Conservation (phyloP, 345 rosid genomes). For the Adansonia digitata region DNA sequence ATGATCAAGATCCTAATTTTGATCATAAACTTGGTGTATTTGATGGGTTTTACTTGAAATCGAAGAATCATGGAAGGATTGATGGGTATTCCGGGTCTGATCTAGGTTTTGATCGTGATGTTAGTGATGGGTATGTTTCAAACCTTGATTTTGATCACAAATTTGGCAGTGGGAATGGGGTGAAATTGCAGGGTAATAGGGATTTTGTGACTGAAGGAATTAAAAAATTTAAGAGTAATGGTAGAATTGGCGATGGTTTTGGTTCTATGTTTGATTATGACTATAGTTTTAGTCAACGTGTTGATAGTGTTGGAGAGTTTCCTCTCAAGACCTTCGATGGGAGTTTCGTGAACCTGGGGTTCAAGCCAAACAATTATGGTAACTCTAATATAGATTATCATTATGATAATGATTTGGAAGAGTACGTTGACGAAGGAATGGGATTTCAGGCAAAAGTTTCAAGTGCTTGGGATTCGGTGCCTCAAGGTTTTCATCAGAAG, state of each 20-base stretch:
- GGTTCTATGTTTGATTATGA: constrained; percentile 20
- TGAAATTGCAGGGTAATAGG: constrained; percentile 8
- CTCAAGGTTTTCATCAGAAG: constrained; percentile 15
- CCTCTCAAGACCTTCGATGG: constrained; percentile 48
- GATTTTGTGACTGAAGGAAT: constrained; percentile 15
- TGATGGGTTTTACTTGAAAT: constrained; percentile 30
- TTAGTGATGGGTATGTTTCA: constrained; percentile 28
- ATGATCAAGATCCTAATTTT: constrained; percentile 14
- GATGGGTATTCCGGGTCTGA: constrained; percentile 30
- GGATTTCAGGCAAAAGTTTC: constrained; percentile 20
- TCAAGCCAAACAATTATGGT: constrained; percentile 27
- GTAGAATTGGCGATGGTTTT: constrained; percentile 25
- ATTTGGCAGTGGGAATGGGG: constrained; percentile 22
- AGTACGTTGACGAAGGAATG: constrained; percentile 21
- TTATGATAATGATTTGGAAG: constrained; percentile 21
- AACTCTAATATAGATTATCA: constrained; percentile 23
- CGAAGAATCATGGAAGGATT: constrained; percentile 24
- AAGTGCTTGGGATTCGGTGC: constrained; percentile 13
- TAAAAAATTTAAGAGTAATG: constrained; percentile 24
- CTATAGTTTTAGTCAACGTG: constrained; percentile 7
- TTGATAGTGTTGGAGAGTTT: constrained; percentile 27
- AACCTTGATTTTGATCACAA: constrained; percentile 30
- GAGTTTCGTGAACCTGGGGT: constrained; percentile 27
- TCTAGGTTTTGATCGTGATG: constrained; percentile 27
- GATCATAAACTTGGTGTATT: constrained; percentile 18